These are phyloP conservation scores for Lachancea kluyveri DNA, from an alignment of 805 yeast species.

Conservation along the genomic window DNA sequence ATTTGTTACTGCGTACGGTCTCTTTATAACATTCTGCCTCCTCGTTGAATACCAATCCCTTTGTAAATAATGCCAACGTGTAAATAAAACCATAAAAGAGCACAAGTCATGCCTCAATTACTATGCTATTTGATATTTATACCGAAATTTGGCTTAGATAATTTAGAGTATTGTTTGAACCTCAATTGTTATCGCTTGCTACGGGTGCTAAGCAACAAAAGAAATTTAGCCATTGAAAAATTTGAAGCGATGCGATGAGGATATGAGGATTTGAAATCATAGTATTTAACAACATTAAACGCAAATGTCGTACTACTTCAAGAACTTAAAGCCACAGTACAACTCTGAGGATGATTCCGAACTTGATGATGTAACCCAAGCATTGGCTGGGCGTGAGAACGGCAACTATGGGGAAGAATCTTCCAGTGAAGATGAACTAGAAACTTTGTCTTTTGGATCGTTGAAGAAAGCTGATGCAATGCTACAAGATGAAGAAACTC, in stretches of 20 bases:
- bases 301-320: constrained; percentile 29
- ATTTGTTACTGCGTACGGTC: too few relatives aligned
- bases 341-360: constrained; percentile 30
- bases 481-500: constrained; percentile 31
- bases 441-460: constrained; percentile 58
- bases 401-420: constrained; percentile 11
- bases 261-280: not conserved
- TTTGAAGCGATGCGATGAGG: constrained; percentile 1
- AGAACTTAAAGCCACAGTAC: constrained; percentile 24
- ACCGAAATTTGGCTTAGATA: too few relatives aligned
- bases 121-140: too few relatives aligned
- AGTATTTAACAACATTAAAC: not conserved
- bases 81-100: too few relatives aligned
- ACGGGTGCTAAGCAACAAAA: constrained; percentile 1
- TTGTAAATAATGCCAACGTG: constrained; percentile 1
- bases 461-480: constrained; percentile 48
- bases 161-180: too few relatives aligned
- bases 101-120: too few relatives aligned
- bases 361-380: constrained; percentile 21
- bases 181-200: not conserved
- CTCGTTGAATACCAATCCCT: not conserved
- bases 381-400: constrained; percentile 47
- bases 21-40: too few relatives aligned
- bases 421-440: constrained; percentile 41
- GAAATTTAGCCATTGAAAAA: not conserved